Base-by-base conservation (phyloP, 805 yeast genomes). In the Starmerella apis region DNA sequence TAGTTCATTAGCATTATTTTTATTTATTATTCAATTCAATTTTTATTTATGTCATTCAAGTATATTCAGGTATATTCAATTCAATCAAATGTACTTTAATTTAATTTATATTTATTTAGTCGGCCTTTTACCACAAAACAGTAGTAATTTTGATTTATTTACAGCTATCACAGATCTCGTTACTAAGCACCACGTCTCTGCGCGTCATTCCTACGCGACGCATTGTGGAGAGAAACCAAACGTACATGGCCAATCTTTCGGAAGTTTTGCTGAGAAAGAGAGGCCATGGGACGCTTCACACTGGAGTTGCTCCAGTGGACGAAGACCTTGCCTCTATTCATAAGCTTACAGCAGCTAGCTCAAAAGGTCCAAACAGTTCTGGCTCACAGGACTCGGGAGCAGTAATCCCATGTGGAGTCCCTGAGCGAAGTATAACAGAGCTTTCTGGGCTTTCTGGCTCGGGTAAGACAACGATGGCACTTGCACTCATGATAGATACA, bases 401-500 rank as follows among this genome's bases (percentile, higher is more conserved):
- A 3, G 42, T 14, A 14, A n/a, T 8, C 25, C 19, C 24, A 16
- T 24, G 22, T 2, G 51, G 61, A 11, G 19, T 56, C 3, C 56
- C 60, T 0, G 10, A 25, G 11, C 24, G 19, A 16, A 46, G 47
- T 31, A 3, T 56, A 18, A 48, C 56, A 4, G 65, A 64, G 42
- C n/a, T 63, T 3, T 44, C 58, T 1, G 66, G 66, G 3, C 59
- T 61, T 3, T 65, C 66, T 0, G 67, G 64, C 5, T 33, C 54
- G 2, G 67, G 66, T 4, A 62, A 59, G 44, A 60, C 63, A 2
- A 45, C 58, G 9, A 14, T 63, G 0, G 59, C 51, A 14, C 54
- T 63, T 16, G 25, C 47, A 7, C 49, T 59, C 8, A 54, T 52
- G 11, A 22, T 46, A 7, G 54, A 56, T 32, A 56, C 62, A 16